A percentile compares a stretch with the other conserved stretches of the same genome.
Conservation (phyloP, 2,329 filamentous ascomycete genomes). For the Fusarium virguliforme region DNA sequence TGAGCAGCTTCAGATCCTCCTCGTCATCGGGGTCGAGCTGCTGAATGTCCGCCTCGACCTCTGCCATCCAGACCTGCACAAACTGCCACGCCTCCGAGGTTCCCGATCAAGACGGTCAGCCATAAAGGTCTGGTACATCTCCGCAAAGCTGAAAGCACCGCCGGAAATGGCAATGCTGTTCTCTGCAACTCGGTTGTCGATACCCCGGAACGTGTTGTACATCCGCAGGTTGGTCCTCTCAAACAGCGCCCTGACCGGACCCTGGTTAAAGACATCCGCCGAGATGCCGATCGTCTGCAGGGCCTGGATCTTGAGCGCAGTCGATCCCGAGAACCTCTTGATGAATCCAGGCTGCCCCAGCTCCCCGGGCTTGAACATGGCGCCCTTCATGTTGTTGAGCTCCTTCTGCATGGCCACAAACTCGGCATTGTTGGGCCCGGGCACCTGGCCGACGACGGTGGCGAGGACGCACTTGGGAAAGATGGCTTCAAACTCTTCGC, state of each 20-base stretch:
- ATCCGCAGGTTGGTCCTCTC: conserved; percentile 25
- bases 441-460: not conserved
- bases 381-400: conserved; percentile 25
- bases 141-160: conserved; percentile 15
- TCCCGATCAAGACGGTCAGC: not conserved
- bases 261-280: conserved; percentile 18
- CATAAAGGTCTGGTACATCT: conserved; percentile 21
- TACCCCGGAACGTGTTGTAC: conserved; percentile 21
- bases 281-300: conserved; percentile 21
- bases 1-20: not conserved
- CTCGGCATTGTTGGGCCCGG: conserved; percentile 11
- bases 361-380: conserved; percentile 22
- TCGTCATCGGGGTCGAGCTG: conserved; percentile 4
- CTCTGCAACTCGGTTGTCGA: conserved; percentile 8
- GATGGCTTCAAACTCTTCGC: conserved; percentile 18
- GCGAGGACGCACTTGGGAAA: conserved; percentile 4
- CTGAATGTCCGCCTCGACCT: not conserved
- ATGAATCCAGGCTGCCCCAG: not conserved
- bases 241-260: not conserved
- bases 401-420: conserved; percentile 17
- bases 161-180: not conserved
- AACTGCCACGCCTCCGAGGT: conserved; percentile 17
- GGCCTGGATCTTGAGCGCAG: not conserved
- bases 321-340: not conserved
- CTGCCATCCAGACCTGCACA: conserved; percentile 16